These are phyloP conservation scores for Isoetes taiwanensis DNA, from an alignment of 75 land plant species.

Conservation along the genomic window DNA sequence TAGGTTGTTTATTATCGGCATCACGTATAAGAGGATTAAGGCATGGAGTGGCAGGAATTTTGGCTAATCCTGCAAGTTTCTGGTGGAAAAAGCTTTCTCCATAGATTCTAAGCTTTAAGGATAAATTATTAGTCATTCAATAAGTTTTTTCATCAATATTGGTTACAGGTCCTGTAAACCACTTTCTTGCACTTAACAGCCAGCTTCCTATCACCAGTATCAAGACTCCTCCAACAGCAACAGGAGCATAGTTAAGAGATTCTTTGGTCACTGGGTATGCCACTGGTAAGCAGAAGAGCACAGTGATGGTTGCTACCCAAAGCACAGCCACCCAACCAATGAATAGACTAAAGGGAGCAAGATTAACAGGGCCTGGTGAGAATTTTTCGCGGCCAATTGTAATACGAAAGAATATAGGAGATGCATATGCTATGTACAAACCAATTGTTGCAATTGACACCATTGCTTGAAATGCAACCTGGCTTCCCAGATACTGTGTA, in stretches of 20 bases:
- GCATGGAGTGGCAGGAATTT: no score
- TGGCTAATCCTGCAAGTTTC: no score
- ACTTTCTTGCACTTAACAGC: constrained; percentile 51
- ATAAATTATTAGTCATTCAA: no score
- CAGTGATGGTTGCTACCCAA: constrained; percentile 67
- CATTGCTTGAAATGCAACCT: constrained; percentile 87
- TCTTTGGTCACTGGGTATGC: constrained; percentile 48
- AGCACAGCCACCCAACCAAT: constrained; percentile 79
- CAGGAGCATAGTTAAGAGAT: constrained; percentile 76
- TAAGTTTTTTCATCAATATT: constrained; percentile 35
- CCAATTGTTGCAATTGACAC: constrained; percentile 79
- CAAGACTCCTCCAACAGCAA: constrained; percentile 65
- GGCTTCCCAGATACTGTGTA: constrained; percentile 63
- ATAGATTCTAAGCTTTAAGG: no score
- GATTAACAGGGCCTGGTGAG: constrained; percentile 57
- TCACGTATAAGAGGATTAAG: no score
- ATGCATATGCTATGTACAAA: constrained; percentile 64
- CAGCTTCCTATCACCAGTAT: constrained; percentile 35
- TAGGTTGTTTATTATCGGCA: no score
- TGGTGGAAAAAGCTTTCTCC: no score
- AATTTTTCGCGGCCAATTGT: constrained; percentile 59
- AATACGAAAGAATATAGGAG: constrained; percentile 64
- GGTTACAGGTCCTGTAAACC: constrained; percentile 71
- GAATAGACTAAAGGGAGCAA: constrained; percentile 43
- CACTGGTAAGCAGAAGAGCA: constrained; percentile 73